These are phyloP conservation scores for Globisporangium mamillatum DNA, from an alignment of 352 stramenopile genomes.

Conservation along the genomic window DNA sequence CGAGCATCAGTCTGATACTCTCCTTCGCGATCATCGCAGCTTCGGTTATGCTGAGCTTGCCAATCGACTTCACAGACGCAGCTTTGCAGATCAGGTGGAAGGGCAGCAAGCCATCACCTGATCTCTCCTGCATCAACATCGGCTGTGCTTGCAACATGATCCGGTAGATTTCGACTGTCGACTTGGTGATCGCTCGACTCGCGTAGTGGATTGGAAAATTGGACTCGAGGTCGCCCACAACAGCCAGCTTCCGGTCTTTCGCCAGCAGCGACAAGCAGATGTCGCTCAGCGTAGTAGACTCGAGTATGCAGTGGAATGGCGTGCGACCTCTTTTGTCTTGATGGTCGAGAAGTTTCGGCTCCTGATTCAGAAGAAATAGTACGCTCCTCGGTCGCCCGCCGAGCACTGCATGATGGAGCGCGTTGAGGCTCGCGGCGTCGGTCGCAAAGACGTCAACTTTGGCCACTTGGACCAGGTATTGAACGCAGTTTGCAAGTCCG, in stretches of 20 bases:
- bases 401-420: constrained; percentile 49
- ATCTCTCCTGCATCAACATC: constrained; percentile 34
- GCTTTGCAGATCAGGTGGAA: constrained; percentile 54
- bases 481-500: constrained; percentile 36
- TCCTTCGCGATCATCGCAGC: constrained; percentile 25
- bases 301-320: constrained; percentile 58
- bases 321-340: constrained; percentile 52
- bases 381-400: constrained; percentile 36
- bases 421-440: constrained; percentile 46
- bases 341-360: constrained; percentile 42
- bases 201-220: constrained; percentile 65
- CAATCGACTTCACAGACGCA: neutral
- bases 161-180: constrained; percentile 42
- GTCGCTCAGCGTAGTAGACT: constrained; percentile 39
- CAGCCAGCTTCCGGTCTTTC: constrained; percentile 30
- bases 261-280: constrained; percentile 42
- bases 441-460: constrained; percentile 50
- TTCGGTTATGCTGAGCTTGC: constrained; percentile 8
- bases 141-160: constrained; percentile 44
- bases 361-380: constrained; percentile 35
- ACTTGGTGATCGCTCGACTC: constrained; percentile 44
- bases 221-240: constrained; percentile 40
- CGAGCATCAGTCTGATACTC: constrained; percentile 47
- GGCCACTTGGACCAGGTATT: constrained; percentile 37
- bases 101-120: constrained; percentile 33